Base-by-base conservation (phyloP, 202 grass and related monocot species). In the Schoenoplectus triqueter region DNA sequence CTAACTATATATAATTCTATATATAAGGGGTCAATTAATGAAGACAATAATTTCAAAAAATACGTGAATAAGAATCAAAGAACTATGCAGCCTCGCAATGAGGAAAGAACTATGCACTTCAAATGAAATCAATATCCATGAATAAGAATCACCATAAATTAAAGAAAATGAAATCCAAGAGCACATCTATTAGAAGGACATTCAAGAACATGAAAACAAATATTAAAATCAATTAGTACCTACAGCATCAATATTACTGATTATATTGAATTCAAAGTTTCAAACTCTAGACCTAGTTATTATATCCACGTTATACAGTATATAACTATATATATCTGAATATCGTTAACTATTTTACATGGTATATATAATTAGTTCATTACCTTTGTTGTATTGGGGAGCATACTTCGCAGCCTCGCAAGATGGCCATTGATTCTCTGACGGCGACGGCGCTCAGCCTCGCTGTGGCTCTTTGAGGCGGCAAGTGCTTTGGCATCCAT, bases 401-500 rank as follows among this genome's bases (percentile, higher is more conserved):
- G 90, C 79, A 99, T 89, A 84, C 93, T 99, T n/a, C 96, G 90
- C 69, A 99, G 85, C 84, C 68, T 91, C 7, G 93, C 90, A 42
- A 99, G 89, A 87, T 99, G 96, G 0, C 90, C 89, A 84, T 96
- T 99, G 90, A 99, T 99, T 68, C 93, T 89, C 87, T 99, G 93
- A 51, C 96, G 87, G 4, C 96, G 90, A 1, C 96, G 91, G 54
- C 96, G 93, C 91, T 99, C 96, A 82, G 96, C 96, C 87, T 99
- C 96, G 87, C 96, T 99, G 87, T 99, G 96, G 83, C 90, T 99
- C 48, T 92, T 90, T 4, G 96, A 99, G 7, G 96, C 96, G 13
- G 96, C 96, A 18, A 99, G 86, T 4, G 96, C 91, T 82, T 99
- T 99, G 57, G 96, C 96, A 69, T 99, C 96, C 93, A 99, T 95